These are phyloP conservation scores for Alisma plantagoaquatica DNA, from an alignment of 106 monocot genomes.

Conservation along the genomic window DNA sequence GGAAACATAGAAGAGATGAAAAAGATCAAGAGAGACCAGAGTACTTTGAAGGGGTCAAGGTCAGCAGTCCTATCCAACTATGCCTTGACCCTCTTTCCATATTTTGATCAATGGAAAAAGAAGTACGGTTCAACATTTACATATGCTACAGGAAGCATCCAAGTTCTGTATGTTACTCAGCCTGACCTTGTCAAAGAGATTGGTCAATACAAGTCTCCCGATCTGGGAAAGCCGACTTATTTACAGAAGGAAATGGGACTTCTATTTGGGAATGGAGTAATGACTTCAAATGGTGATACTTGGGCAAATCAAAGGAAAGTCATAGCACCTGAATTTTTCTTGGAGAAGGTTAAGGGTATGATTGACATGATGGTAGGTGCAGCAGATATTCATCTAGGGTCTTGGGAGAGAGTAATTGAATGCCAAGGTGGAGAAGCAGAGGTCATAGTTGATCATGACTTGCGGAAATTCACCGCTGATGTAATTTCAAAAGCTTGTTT, in stretches of 20 bases:
- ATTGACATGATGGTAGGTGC: conserved; percentile 48
- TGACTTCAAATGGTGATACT: conserved; percentile 39
- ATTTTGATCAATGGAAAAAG: conserved; percentile 40
- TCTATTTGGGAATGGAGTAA: conserved; percentile 51
- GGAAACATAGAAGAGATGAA: conserved; percentile 45
- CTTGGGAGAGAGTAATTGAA: conserved; percentile 43
- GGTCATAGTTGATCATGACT: conserved; percentile 38
- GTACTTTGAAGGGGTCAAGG: background rate
- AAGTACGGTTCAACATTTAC: conserved; percentile 48
- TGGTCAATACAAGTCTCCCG: conserved; percentile 32
- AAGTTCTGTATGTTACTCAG: conserved; percentile 33
- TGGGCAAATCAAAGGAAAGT: conserved; percentile 72
- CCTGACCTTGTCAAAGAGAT: conserved; percentile 58
- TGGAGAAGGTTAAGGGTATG: conserved; percentile 77
- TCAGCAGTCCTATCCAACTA: conserved; percentile 11
- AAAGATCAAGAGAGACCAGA: conserved; percentile 13
- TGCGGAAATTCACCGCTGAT: conserved; percentile 52
- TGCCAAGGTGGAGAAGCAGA: conserved; percentile 22
- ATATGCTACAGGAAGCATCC: conserved; percentile 36
- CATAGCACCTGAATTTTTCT: conserved; percentile 74
- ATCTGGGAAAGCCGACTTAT: conserved; percentile 53
- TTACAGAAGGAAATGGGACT: conserved; percentile 34
- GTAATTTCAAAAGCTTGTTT: conserved; percentile 73
- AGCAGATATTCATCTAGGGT: conserved; percentile 18
- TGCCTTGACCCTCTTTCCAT: conserved; percentile 29